Conservation (phyloP, 192 early-diverging fungal species). For the Irineochytrium annulatum region DNA sequence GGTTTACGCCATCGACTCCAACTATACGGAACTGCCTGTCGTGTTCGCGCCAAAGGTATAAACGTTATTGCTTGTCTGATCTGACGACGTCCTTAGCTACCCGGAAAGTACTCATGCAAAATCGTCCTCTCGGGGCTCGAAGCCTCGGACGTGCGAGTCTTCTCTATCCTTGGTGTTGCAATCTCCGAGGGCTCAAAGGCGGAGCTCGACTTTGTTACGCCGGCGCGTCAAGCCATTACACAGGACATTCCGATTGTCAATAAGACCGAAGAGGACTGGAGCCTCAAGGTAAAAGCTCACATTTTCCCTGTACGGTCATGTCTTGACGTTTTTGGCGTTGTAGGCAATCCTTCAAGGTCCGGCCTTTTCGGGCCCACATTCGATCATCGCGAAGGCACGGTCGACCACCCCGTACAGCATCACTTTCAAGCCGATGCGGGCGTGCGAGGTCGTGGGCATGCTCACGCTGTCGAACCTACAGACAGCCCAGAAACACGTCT, state of each 20-base stretch:
- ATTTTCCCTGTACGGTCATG: not conserved
- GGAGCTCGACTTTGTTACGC: slow-evolving; percentile 38
- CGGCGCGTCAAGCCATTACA: slow-evolving; percentile 37
- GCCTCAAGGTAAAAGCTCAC: slow-evolving; percentile 29
- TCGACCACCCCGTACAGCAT: slow-evolving; percentile 30
- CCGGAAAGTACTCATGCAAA: slow-evolving; percentile 49
- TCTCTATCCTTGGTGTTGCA: slow-evolving; percentile 39
- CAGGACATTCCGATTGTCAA: slow-evolving; percentile 56
- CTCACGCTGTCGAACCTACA: slow-evolving; percentile 42
- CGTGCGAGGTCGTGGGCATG: slow-evolving; percentile 23
- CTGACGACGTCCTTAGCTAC: slow-evolving; percentile 19
- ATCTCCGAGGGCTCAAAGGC: slow-evolving; percentile 48
- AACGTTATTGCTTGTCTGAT: not conserved
- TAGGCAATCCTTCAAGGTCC: slow-evolving; percentile 35
- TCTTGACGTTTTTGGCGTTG: slow-evolving; percentile 1
- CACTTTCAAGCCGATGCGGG: slow-evolving; percentile 31
- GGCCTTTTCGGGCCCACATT: slow-evolving; percentile 32
- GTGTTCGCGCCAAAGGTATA: slow-evolving; percentile 41
- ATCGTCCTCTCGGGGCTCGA: slow-evolving; percentile 41
- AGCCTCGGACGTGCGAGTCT: slow-evolving; percentile 40
- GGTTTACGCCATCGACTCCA: slow-evolving; percentile 26
- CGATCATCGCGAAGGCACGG: slow-evolving; percentile 30
- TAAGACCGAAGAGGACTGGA: slow-evolving; percentile 52
- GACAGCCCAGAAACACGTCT: slow-evolving; percentile 47
- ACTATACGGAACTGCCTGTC: slow-evolving; percentile 43